Evolutionary conservation across 352 stramenopile genomes (phyloP), one percentile per base, ranked within the genome.

Genomic region (Salisapilia sapeloensis): DNA sequence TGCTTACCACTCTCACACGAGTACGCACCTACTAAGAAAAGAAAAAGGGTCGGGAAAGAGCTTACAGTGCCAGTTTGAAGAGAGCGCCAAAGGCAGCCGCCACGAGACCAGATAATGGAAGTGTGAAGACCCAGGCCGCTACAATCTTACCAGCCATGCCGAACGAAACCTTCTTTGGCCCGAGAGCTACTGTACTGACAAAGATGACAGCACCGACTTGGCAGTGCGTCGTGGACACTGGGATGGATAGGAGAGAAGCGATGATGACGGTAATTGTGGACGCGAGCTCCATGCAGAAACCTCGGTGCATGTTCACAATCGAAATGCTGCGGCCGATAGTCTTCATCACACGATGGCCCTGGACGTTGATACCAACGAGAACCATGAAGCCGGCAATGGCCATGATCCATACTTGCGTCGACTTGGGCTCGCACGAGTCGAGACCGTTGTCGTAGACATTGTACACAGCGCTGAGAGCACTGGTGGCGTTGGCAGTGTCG

Each of bases 401-500:
- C 33, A 90, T 57, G 42, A 81, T 58, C 70, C 72, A 92, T 44
- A 69, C 70, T 12, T 38, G 42, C 2, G 32, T 44, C 34, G 52
- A 38, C 0, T 31, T 26, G 28, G 25, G 47, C 2, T 20, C 21
- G 27, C 53, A 56, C 10, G 36, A 24, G 6, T 41, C 26, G 6
- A 44, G 32, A 13, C 59, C 64, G 8, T 53, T 43, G 8, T 56
- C 46, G 45, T 80, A 89, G 7, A 79, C 64, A n/a, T 61, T 50
- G 35, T 66, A 51, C 2, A 83, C 56, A 6, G 56, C 67, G 16
- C 47, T 48, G 14, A 89, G 44, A 0, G 77, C 69, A 3, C 49
- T 72, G 22, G 84, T 85, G 2, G 63, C 43, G 44, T 90, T 92
- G 13, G 70, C 66, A 1, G 80, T 65, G 42, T 92, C 74, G 43